Evolutionary conservation across 2,329 filamentous ascomycete genomes (phyloP).

Genomic region (Paecilomyces niveus): DNA sequence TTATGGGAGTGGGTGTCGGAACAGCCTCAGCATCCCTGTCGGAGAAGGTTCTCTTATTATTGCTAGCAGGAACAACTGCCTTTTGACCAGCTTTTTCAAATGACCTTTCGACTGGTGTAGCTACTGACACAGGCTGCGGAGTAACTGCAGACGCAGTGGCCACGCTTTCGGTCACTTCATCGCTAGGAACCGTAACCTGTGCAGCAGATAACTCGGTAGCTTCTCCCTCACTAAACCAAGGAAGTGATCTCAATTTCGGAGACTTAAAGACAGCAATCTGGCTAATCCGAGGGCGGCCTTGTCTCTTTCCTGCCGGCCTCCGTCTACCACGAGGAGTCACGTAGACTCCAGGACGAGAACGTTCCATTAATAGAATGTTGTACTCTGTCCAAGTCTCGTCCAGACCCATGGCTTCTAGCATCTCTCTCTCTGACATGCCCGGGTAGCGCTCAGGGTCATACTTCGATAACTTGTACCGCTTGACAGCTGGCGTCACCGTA

Average conservation of each 20-base stretch:
- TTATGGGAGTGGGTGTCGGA: neutral
- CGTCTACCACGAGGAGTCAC: constrained; percentile 32
- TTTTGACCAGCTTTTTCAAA: neutral
- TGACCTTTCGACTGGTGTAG: neutral
- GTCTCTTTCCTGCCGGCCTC: constrained; percentile 28
- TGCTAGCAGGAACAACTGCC: neutral
- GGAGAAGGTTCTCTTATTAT: neutral
- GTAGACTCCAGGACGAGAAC: constrained; percentile 32
- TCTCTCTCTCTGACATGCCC: constrained; percentile 31
- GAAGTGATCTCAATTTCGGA: constrained; percentile 21
- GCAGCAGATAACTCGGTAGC: neutral
- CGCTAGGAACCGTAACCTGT: neutral
- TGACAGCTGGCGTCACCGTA: neutral
- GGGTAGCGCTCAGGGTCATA: constrained; percentile 12
- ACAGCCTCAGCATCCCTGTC: neutral
- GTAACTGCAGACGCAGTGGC: neutral
- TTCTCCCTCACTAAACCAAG: constrained; percentile 25
- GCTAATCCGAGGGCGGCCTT: constrained; percentile 31
- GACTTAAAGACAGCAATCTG: constrained; percentile 36
- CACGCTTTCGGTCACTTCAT: neutral
- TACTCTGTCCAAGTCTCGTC: constrained; percentile 37
- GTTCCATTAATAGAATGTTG: constrained; percentile 28
- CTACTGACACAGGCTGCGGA: neutral
- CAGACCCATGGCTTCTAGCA: constrained; percentile 30
- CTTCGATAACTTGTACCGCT: constrained; percentile 8